Evolutionary conservation across 1,284 basidiomycete species (phyloP), one percentile per base, ranked within the genome.

Genomic region (Uromyces viciae-fabae): DNA sequence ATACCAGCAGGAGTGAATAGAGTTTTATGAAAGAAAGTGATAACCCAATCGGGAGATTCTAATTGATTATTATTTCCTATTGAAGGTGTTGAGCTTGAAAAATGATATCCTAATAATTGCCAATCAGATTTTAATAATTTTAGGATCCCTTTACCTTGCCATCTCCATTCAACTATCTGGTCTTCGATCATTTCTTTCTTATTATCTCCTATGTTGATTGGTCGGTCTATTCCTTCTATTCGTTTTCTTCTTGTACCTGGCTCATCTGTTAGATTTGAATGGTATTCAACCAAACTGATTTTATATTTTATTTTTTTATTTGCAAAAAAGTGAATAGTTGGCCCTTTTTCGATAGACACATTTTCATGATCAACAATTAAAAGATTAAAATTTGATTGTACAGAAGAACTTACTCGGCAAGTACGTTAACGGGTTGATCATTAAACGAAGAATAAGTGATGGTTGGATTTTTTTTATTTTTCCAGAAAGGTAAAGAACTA

Each of bases 1-100:
- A 89, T 84, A 1, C 89, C 89, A 28, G 87, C 86, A 9, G 89
- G 88, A 2, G 89, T 89, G 85, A 90, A 89, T 46, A 89, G 83
- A 31, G 89, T 89, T 84, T 87, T 88, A 66, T 87, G 87, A 84
- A 90, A 89, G 84, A 86, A 89, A 14, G 88, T 89, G 14, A 89
- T 87, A 25, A 87, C 87, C 88, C 88, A 89, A 81, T 87, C 84
- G 38, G 86, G 85, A 73, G 87, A 86, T 69, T 52, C 31, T 4
- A 11, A 5, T 11, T 60, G n/a, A 1, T 33, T 11, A 31, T 42
- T n/a, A 42, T 43, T 22, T 17, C 17, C 38, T 28, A 25, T 14
- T 19, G 36, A 46, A 7, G 33, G 22, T 31, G 72, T 31, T 19
- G 46, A 49, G 11, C 60, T 22, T 43, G 75, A 64, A 78, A 85